A percentile compares a stretch with the other conserved stretches of the same genome.
These are phyloP conservation scores for Vitis rotundifolia DNA, from an alignment of 164 flowering plant genomes.

Conservation along the genomic window DNA sequence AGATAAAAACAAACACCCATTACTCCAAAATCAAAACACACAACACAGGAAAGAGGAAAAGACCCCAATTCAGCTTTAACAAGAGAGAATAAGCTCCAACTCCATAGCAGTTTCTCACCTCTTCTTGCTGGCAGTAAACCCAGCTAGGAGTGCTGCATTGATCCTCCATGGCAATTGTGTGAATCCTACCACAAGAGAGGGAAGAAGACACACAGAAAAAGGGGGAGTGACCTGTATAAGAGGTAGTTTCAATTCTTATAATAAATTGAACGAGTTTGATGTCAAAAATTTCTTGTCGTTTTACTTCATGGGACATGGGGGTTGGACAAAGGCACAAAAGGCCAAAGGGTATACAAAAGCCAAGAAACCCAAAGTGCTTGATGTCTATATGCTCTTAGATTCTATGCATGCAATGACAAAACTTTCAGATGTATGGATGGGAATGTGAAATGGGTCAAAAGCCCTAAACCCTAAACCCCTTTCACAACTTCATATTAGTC, in stretches of 20 bases:
- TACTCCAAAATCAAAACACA: background rate
- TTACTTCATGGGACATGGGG: conserved; percentile 10
- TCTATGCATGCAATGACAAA: background rate
- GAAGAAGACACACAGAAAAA: background rate
- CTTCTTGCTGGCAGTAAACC: conserved; percentile 16
- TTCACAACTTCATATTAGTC: background rate
- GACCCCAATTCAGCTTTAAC: background rate
- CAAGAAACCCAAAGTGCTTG: background rate
- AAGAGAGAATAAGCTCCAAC: background rate
- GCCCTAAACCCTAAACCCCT: background rate
- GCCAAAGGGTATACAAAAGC: conserved; percentile 12
- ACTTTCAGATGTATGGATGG: background rate
- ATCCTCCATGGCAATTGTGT: conserved; percentile 16
- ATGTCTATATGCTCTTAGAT: conserved; percentile 2
- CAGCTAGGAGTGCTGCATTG: conserved; percentile 19
- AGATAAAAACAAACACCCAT: background rate
- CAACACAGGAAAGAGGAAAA: background rate
- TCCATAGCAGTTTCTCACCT: background rate
- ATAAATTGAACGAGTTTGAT: background rate
- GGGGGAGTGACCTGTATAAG: background rate
- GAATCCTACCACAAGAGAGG: background rate
- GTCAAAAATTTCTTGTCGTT: background rate
- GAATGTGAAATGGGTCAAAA: conserved; percentile 18
- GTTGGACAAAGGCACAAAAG: conserved; percentile 15
- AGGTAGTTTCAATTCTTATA: conserved; percentile 6